Conservation (phyloP, 139 green algal genomes). For the Desmodesmus armatus region DNA sequence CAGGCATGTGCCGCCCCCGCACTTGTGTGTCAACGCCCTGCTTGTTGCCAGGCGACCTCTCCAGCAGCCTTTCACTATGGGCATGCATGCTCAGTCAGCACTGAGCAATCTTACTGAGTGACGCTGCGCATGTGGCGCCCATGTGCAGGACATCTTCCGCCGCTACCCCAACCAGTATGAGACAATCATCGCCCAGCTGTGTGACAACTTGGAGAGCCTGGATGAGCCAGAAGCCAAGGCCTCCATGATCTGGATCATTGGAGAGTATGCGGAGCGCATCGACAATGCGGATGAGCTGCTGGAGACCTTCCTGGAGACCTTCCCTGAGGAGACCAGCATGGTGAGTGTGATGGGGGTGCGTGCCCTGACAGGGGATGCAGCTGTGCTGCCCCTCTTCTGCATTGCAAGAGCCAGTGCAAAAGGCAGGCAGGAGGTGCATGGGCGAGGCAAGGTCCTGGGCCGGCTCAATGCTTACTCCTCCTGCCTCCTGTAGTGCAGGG, state of each 20-base stretch:
- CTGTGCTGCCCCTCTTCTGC: too few species aligned
- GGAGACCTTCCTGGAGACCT: constrained; percentile 96
- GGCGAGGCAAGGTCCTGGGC: too few species aligned
- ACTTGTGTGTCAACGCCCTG: too few species aligned
- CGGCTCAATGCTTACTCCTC: background rate
- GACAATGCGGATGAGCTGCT: constrained; percentile 99
- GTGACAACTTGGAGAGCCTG: constrained; percentile 95
- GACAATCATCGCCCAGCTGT: constrained; percentile 94
- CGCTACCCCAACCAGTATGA: constrained; percentile 96
- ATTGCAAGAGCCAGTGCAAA: too few species aligned
- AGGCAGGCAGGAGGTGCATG: too few species aligned
- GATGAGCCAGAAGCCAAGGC: constrained; percentile 98
- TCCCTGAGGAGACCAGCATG: constrained; percentile 91
- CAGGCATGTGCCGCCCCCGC: too few species aligned
- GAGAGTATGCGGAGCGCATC: constrained; percentile 99
- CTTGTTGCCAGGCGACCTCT: background rate
- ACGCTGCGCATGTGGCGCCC: background rate
- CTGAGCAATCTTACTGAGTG: background rate
- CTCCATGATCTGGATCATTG: constrained; percentile 98
- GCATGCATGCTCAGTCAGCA: background rate
- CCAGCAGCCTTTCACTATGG: background rate
- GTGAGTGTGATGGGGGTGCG: constrained; percentile 43
- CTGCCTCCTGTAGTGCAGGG: background rate
- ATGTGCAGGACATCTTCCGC: constrained; percentile 91
- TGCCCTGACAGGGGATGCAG: too few species aligned